phyloP scores from a whole-genome alignment of 768 basidiomycete species.

The Collybiopsis luxurians region DNA sequence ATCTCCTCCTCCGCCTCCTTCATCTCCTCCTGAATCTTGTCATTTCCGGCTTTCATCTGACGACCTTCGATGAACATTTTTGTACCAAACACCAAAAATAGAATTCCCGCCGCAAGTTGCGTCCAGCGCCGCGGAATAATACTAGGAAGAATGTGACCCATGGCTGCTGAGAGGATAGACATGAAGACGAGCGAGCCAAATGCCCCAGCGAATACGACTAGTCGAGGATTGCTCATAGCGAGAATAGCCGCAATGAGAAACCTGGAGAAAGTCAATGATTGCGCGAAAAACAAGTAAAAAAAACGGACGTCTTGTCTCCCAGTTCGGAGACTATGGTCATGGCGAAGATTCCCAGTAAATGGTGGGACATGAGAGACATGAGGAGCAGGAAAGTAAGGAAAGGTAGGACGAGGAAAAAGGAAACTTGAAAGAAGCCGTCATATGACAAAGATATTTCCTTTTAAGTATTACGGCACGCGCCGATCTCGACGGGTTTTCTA shows the following conservation, averaged over 20 bases:
- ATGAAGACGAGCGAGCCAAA: constrained; percentile 87
- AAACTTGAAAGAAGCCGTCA: no score
- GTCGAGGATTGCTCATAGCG: constrained; percentile 88
- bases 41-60: constrained; percentile 72
- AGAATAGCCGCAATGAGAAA: constrained; percentile 83
- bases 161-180: constrained; percentile 90
- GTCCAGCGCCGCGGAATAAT: constrained; percentile 76
- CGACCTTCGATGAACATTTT: constrained; percentile 88
- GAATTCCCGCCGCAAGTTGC: constrained; percentile 67
- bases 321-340: constrained; percentile 95
- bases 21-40: constrained; percentile 92
- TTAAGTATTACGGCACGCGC: no score
- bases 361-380: not conserved
- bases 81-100: constrained; percentile 88
- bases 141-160: constrained; percentile 87
- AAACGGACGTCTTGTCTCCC: constrained; percentile 90
- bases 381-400: not conserved
- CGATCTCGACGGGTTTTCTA: no score
- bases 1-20: constrained; percentile 95
- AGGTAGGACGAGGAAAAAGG: no score
- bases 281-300: constrained; percentile 50
- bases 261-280: no score
- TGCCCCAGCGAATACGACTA: constrained; percentile 85
- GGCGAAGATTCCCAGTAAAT: constrained; percentile 45
- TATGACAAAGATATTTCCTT: no score